phyloP scores from a whole-genome alignment of 495 filamentous ascomycete genomes.

The Penicillium mononematosum region DNA sequence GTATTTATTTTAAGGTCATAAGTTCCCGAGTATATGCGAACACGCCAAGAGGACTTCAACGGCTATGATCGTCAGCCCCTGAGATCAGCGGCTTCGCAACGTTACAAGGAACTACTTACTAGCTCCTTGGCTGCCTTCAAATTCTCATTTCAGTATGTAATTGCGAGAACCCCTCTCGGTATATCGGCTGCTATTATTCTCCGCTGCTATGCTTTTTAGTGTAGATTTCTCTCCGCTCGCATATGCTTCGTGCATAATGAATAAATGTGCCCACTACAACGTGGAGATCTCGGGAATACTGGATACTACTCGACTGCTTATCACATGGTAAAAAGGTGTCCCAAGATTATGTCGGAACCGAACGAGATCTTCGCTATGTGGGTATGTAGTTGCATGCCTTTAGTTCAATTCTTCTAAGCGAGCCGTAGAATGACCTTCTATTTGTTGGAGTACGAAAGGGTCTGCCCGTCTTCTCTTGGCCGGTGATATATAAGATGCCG shows the following conservation, averaged over 20 bases:
- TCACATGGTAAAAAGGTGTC: neutral
- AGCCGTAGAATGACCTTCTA: slow-evolving; percentile 8
- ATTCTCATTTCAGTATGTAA: slow-evolving; percentile 12
- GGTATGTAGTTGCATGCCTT: neutral
- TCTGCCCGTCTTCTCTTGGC: neutral
- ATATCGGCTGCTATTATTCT: slow-evolving; percentile 13
- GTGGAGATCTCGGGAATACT: neutral
- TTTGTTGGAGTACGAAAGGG: neutral
- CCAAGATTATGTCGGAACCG: neutral
- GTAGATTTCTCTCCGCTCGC: neutral
- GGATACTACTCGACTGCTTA: neutral
- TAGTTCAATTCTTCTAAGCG: slow-evolving; percentile 11
- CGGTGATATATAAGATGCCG: slow-evolving; percentile 9
- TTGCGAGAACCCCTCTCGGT: slow-evolving; percentile 15
- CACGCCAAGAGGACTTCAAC: slow-evolving; percentile 2
- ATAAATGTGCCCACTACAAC: neutral
- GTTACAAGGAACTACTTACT: slow-evolving; percentile 14
- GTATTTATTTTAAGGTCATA: neutral
- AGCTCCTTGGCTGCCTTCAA: slow-evolving; percentile 18
- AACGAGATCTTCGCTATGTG: neutral
- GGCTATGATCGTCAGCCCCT: slow-evolving; percentile 7
- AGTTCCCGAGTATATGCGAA: slow-evolving; percentile 8
- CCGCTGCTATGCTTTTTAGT: slow-evolving; percentile 3
- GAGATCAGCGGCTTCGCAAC: slow-evolving; percentile 11
- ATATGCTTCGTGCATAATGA: neutral